Percentiles rank a stretch among this genome's conserved stretches.
phyloP scores from a whole-genome alignment of 352 stramenopile species.

The Aphanomyces invadans region DNA sequence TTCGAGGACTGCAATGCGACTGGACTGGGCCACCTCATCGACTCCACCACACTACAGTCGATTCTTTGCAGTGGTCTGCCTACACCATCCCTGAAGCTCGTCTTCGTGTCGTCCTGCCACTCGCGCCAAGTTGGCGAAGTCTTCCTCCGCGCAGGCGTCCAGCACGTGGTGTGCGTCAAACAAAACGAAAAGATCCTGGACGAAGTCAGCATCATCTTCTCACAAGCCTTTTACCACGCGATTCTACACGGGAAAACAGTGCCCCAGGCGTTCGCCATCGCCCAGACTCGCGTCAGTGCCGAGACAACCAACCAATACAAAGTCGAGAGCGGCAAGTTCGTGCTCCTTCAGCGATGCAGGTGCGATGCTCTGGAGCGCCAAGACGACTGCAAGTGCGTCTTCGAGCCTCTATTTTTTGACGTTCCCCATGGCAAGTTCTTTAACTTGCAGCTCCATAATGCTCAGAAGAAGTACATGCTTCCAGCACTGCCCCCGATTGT shows the following conservation, averaged over 20 bases:
- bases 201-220: slow-evolving; percentile 65
- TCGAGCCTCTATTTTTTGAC: slow-evolving; percentile 51
- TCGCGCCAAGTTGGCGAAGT: slow-evolving; percentile 69
- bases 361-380: slow-evolving; percentile 30
- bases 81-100: slow-evolving; percentile 48
- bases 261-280: slow-evolving; percentile 65
- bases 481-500: slow-evolving; percentile 58
- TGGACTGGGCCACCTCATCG: slow-evolving; percentile 59
- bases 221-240: slow-evolving; percentile 72
- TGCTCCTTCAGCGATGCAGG: slow-evolving; percentile 55
- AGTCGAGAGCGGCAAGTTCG: slow-evolving; percentile 64
- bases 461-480: slow-evolving; percentile 56
- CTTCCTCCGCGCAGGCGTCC: slow-evolving; percentile 66
- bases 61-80: slow-evolving; percentile 40
- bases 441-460: slow-evolving; percentile 57
- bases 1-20: slow-evolving; percentile 69
- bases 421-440: slow-evolving; percentile 68
- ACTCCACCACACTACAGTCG: slow-evolving; percentile 46
- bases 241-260: slow-evolving; percentile 63
- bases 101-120: slow-evolving; percentile 77
- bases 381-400: slow-evolving; percentile 42
- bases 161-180: slow-evolving; percentile 71
- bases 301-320: slow-evolving; percentile 51
- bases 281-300: slow-evolving; percentile 55
- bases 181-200: slow-evolving; percentile 59